Conservation (phyloP, 129 eudicot genomes). For the Heracleum sosnowskyi region DNA sequence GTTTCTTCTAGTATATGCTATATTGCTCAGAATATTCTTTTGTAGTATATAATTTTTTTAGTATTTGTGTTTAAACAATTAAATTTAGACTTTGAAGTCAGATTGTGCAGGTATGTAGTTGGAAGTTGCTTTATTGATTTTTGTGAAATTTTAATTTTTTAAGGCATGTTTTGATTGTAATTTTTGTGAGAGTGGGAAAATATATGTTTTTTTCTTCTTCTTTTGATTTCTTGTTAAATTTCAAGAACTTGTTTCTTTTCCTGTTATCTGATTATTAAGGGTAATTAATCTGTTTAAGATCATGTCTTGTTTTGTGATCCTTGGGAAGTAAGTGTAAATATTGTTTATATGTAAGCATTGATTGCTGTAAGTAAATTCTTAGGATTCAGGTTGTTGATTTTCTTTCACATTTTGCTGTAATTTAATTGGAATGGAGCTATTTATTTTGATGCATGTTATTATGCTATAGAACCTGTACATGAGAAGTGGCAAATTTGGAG, state of each 20-base stretch:
- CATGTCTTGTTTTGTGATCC: not conserved
- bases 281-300: not conserved
- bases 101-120: not conserved
- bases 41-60: not conserved
- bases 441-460: not conserved
- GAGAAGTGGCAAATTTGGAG: constrained; percentile 29
- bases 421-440: not conserved
- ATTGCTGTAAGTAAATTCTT: not conserved
- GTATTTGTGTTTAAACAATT: not conserved
- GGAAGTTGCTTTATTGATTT: not conserved
- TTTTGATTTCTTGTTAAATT: not conserved
- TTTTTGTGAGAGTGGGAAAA: not conserved
- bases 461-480: not conserved
- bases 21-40: not conserved
- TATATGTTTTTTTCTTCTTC: not conserved
- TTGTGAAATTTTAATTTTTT: too few relatives aligned
- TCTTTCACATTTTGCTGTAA: not conserved
- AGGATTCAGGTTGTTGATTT: not conserved
- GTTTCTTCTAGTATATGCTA: not conserved
- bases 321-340: not conserved
- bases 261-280: not conserved
- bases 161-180: not conserved
- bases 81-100: not conserved
- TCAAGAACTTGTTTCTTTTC: not conserved
- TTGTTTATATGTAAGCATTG: not conserved